Conservation (phyloP, 108 stramenopile genomes). For the Nannochloropsis salina region DNA sequence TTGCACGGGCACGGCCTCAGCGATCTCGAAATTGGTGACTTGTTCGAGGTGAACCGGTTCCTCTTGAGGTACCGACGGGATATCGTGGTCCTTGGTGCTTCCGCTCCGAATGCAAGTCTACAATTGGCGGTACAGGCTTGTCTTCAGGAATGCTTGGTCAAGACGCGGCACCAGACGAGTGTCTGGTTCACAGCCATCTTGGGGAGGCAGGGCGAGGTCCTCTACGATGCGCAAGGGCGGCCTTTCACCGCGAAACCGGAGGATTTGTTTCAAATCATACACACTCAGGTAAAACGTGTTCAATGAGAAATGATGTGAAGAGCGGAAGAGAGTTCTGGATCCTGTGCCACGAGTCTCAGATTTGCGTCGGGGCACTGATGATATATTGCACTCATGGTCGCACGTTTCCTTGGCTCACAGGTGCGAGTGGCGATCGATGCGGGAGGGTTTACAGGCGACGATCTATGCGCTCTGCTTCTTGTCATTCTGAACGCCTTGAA, state of each 20-base stretch:
- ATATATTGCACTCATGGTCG: too few species aligned
- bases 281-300: not conserved
- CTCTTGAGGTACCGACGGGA: not conserved
- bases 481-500: not conserved
- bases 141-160: not conserved
- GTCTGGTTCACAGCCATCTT: not conserved
- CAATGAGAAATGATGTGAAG: not conserved
- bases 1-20: not conserved
- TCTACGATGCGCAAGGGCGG: not conserved
- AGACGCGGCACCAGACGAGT: not conserved
- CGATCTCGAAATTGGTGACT: not conserved
- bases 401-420: not conserved
- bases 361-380: too few species aligned
- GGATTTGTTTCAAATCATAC: not conserved
- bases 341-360: too few species aligned
- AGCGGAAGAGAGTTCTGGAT: not conserved
- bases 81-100: not conserved
- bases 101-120: not conserved
- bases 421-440: not conserved
- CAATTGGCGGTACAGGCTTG: not conserved
- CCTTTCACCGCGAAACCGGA: not conserved
- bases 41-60: not conserved
- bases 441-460: not conserved
- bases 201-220: not conserved
- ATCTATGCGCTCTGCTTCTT: constrained; percentile 11